A percentile compares a stretch with the other conserved stretches of the same genome.
Evolutionary conservation across 1,284 basidiomycete species (phyloP).

Genomic region (Polyporus tsugae): DNA sequence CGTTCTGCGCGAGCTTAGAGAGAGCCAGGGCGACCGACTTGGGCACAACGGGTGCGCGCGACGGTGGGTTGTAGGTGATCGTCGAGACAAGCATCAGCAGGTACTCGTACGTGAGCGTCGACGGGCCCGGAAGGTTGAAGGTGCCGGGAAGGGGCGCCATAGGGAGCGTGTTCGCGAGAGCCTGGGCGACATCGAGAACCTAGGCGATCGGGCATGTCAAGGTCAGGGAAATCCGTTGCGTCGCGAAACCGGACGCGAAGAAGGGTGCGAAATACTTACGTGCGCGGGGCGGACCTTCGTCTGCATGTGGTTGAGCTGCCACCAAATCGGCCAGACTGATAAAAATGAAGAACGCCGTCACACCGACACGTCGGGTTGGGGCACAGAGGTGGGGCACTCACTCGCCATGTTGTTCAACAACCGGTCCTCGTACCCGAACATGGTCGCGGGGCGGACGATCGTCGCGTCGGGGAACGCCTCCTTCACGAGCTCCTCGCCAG

Average conservation of each 20-base stretch:
- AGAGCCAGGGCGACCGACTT: conserved; percentile 76
- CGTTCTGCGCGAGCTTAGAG: conserved; percentile 73
- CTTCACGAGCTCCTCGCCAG: conserved; percentile 90
- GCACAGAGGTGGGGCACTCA: conserved; percentile 51
- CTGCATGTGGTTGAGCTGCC: conserved; percentile 90
- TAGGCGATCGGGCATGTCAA: conserved; percentile 41
- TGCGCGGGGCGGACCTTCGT: conserved; percentile 93
- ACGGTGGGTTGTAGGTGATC: conserved; percentile 80
- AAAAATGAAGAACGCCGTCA: background rate
- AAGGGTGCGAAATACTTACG: conserved; percentile 57
- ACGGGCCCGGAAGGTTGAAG: conserved; percentile 90
- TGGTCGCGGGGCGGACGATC: conserved; percentile 85
- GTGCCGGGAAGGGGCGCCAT: conserved; percentile 71
- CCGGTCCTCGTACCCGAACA: conserved; percentile 97
- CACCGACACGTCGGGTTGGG: conserved; percentile 37
- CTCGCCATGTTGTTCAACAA: conserved; percentile 92
- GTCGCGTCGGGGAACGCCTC: conserved; percentile 89
- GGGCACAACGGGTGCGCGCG: conserved; percentile 79
- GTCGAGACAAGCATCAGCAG: conserved; percentile 85
- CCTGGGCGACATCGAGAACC: conserved; percentile 95
- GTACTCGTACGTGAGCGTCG: conserved; percentile 86
- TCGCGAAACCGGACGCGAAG: conserved; percentile 8
- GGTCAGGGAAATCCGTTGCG: conserved; percentile 4
- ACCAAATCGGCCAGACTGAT: conserved; percentile 91
- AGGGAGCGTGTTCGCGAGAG: conserved; percentile 82